These are phyloP conservation scores for Cryptococcus sp. DNA, from an alignment of 1,284 basidiomycete genomes.

Conservation along the genomic window DNA sequence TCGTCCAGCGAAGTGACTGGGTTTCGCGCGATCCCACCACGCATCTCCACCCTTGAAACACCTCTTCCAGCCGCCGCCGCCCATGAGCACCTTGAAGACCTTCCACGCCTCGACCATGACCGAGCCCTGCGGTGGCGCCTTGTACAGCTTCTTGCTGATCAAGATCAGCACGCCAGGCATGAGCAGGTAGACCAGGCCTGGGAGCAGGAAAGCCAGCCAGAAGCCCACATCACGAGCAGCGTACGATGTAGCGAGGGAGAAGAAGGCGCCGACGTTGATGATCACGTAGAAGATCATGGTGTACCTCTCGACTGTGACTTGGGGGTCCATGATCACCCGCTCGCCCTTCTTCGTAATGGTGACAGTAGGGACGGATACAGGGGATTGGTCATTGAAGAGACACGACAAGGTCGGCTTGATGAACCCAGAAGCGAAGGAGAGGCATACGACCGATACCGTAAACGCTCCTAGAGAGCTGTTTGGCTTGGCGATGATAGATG, in stretches of 20 bases:
- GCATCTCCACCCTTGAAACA: conserved; percentile 34
- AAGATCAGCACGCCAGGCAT: conserved; percentile 45
- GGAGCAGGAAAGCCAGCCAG: conserved; percentile 56
- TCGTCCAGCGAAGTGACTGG: conserved; percentile 43
- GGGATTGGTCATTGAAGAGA: conserved; percentile 48
- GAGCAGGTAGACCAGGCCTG: conserved; percentile 53
- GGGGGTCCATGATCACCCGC: conserved; percentile 48
- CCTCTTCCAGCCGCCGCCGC: conserved; percentile 30
- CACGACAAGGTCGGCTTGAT: conserved; percentile 43
- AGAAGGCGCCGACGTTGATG: conserved; percentile 52
- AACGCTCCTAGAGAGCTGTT: conserved; percentile 29
- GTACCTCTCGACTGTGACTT: conserved; percentile 43
- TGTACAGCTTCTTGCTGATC: conserved; percentile 51
- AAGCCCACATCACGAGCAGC: conserved; percentile 49
- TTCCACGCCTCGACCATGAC: conserved; percentile 50
- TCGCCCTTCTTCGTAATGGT: conserved; percentile 37
- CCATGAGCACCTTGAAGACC: conserved; percentile 28
- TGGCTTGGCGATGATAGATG: conserved; percentile 28
- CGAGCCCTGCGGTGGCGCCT: conserved; percentile 55
- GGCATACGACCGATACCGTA: conserved; percentile 42
- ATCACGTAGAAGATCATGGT: conserved; percentile 31
- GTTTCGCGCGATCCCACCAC: conserved; percentile 56
- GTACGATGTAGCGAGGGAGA: conserved; percentile 47
- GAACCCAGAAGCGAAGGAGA: conserved; percentile 37
- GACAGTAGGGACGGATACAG: conserved; percentile 35